Percentiles rank a stretch among this genome's conserved stretches.
Conservation (phyloP, 177 flowering plant species). For the Tripterygium wilfordii region DNA sequence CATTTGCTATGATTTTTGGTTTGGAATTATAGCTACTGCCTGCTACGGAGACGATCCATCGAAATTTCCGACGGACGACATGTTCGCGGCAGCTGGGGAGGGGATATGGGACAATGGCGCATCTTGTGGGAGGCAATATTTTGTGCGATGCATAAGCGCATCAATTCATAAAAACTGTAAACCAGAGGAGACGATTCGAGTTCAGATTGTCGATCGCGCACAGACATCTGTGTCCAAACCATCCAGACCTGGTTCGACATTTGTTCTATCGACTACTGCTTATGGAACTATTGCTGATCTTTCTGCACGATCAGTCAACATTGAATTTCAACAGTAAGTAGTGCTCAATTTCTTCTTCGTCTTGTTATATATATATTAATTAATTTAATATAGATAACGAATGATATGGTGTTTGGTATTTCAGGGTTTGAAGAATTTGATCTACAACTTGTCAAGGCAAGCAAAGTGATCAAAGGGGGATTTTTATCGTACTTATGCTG, state of each 20-base stretch:
- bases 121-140: slow-evolving; percentile 61
- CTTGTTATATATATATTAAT: too few species aligned
- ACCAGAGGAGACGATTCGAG: slow-evolving; percentile 28
- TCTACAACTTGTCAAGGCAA: too few species aligned
- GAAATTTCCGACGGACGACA: slow-evolving; percentile 44
- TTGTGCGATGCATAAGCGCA: slow-evolving; percentile 58
- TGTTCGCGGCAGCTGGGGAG: slow-evolving; percentile 65
- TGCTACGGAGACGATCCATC: slow-evolving; percentile 44
- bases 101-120: slow-evolving; percentile 86
- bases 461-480: too few species aligned
- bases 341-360: too few species aligned
- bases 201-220: slow-evolving; percentile 52
- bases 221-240: slow-evolving; percentile 17
- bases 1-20: too few species aligned
- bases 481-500: too few species aligned
- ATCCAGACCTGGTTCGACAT: slow-evolving; percentile 41
- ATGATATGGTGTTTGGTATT: too few species aligned
- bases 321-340: slow-evolving; percentile 21
- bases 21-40: slow-evolving; percentile 64
- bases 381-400: too few species aligned
- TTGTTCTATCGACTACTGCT: slow-evolving; percentile 48
- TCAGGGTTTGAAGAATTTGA: too few species aligned
- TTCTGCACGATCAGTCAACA: slow-evolving; percentile 13
- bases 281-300: slow-evolving; percentile 31
- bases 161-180: slow-evolving; percentile 24